Base-by-base conservation (phyloP, 1,284 basidiomycete genomes). In the Grifola frondosa region DNA sequence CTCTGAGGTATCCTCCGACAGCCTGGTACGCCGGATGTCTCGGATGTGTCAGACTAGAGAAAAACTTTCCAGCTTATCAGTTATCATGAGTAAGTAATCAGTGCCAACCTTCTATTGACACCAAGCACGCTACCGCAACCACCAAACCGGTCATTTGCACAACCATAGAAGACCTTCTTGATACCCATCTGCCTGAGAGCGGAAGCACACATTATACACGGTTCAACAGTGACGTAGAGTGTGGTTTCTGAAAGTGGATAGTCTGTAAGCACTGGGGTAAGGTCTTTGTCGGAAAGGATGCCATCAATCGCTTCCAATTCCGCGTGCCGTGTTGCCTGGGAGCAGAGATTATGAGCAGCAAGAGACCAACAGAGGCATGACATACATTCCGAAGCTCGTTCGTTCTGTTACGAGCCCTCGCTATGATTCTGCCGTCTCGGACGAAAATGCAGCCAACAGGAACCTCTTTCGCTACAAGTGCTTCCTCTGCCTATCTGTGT, bases 131-230 rank as follows among this genome's bases (percentile, higher is more conserved):
- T 96, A 29, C 93, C 96, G 63, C 94, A 97, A 2, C 97, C 97
- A 6, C 97, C 97, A 57, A 99, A 99, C 41, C 95, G 80, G 57
- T 98, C 96, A 64, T 99, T 99, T 15, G 83, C 90, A 57, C 92
- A 97, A 1, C 97, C 97, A 63, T 92, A 98, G 46, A 86, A 91
- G 3, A 98, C 96, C 46, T 87, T 78, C 44, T 83, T 81, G 59
- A 99, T 94, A 6, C 96, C 95, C 48, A 96, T 70, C 67, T 99
- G 96, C 37, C 96, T 79, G 34, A 99, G 75, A 5, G 96, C 97
- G 21, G 90, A 91, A 5, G 94, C 92, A 56, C 97, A 99, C 97
- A 99, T 99, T 61, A 99, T 92, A 66, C 97, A 99, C 0, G 97
- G 97, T 68, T 99, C 97, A 40, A 99, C 95, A 0, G 97, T 99